Conservation (phyloP, 768 basidiomycete genomes). For the Flagelloscypha sp. region DNA sequence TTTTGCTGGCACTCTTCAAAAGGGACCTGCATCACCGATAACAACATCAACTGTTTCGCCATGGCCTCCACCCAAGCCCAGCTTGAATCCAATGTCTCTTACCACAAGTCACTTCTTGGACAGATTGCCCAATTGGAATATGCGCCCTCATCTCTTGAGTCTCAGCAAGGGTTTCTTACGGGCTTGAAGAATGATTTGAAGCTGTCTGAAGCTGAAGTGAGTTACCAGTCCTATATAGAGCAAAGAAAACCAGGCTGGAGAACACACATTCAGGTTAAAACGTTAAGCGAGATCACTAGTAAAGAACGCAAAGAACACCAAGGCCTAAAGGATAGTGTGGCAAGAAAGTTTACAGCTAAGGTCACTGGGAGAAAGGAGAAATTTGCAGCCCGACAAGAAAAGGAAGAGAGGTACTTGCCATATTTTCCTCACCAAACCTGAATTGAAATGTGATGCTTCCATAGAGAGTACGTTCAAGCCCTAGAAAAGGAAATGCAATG, state of each 20-base stretch:
- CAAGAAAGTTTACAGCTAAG: constrained; percentile 29
- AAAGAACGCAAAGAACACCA: constrained; percentile 39
- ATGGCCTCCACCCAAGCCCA: constrained; percentile 27
- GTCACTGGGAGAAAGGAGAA: constrained; percentile 33
- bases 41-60: no score
- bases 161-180: constrained; percentile 27
- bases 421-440: not conserved
- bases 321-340: constrained; percentile 29
- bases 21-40: no score
- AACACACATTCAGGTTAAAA: constrained; percentile 18
- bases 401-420: constrained; percentile 33
- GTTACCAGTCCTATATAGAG: no score
- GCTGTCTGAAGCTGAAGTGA: constrained; percentile 21
- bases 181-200: no score
- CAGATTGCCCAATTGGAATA: constrained; percentile 31
- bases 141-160: constrained; percentile 26
- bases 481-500: constrained; percentile 33
- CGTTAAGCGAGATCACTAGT: constrained; percentile 28
- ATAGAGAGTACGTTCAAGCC: constrained; percentile 39
- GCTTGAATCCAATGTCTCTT: constrained; percentile 27
- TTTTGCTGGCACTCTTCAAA: no score
- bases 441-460: not conserved
- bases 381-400: constrained; percentile 32
- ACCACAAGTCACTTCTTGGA: constrained; percentile 28
- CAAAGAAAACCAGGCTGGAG: no score